phyloP scores from a whole-genome alignment of 768 basidiomycete genomes.

The Chalciporus piperatus region DNA sequence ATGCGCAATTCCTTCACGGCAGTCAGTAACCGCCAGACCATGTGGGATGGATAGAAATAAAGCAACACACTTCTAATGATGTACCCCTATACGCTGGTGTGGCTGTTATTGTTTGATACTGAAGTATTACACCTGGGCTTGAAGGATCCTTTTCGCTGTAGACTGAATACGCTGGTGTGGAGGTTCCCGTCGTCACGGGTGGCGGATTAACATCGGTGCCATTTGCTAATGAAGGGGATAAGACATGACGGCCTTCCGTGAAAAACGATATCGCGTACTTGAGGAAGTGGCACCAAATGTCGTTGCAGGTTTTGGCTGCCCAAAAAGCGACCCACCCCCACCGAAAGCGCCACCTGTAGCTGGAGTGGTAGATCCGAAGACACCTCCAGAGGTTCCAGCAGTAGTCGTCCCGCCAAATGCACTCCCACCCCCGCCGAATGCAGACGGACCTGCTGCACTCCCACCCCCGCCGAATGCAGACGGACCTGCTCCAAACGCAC shows the following conservation, averaged over 20 bases:
- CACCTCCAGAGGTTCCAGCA: conserved; percentile 30
- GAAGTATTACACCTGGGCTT: conserved; percentile 43
- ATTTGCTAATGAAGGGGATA: conserved; percentile 25
- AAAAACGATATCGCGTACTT: conserved; percentile 19
- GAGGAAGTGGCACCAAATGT: conserved; percentile 42
- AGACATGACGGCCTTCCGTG: conserved; percentile 5
- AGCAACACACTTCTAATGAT: conserved; percentile 64
- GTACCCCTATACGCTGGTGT: conserved; percentile 76
- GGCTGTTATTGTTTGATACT: conserved; percentile 80
- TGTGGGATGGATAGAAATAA: neutral
- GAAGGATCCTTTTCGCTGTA: conserved; percentile 65
- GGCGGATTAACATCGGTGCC: conserved; percentile 39
- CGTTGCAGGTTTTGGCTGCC: conserved; percentile 46
- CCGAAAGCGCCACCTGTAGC: conserved; percentile 41
- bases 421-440: conserved; percentile 39
- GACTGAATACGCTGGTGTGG: conserved; percentile 58
- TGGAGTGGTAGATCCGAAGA: conserved; percentile 34
- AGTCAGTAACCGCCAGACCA: neutral
- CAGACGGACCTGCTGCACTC: conserved; percentile 44
- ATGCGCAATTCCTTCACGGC: conserved; percentile 55
- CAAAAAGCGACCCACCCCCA: conserved; percentile 53
- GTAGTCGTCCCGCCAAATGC: conserved; percentile 39
- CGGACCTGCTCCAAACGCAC: conserved; percentile 65
- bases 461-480: conserved; percentile 41
- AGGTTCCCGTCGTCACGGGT: conserved; percentile 66